Evolutionary conservation across 805 yeast species (phyloP), one percentile per base, ranked within the genome.

Genomic region (Torulaspora franciscae): DNA sequence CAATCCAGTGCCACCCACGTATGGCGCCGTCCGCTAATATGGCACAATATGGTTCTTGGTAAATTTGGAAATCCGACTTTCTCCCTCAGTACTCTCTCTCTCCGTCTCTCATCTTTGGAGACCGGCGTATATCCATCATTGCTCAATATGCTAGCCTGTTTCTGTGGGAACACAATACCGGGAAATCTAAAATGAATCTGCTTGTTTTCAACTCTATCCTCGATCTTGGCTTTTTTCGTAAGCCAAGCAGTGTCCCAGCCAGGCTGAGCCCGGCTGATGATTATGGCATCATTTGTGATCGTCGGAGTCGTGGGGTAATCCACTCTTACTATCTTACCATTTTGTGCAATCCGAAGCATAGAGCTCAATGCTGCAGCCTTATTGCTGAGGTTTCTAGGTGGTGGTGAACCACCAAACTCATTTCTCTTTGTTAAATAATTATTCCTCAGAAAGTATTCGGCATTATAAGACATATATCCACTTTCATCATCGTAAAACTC

Each of bases 1-100:
- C 85, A 85, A 61, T 85, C 95, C 23, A 85, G 62, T 1, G 88
- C 80, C 8, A 83, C 87, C 95, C 95, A 85, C 0, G 93, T 82
- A 66, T 85, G 91, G 44, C 69, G 72, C 47, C 91, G 68, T 2
- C 88, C 95, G 52, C 81, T 72, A 25, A 85, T 69, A 57, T 83
- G 83, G 24, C 82, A 79, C 59, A 85, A 57, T 4, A 84, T 69
- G 1, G 74, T 73, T 55, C 89, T 69, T 30, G 67, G 65, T 4
- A 52, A 47, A 26, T 54, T 57, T 5, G 60, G 55, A 17, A 46
- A 56, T 13, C 62, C 65, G 4, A 57, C 48, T 22, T 49, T 52
- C 25, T 53, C 48, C 8, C 49, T 40, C 7, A 59, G 28, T 6
- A 64, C 43, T 34, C 42, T 51, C 32, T 55, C 52, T 28, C 45